Evolutionary conservation across 306 rosid genomes (phyloP).

Genomic region (Prosopis cineraria): DNA sequence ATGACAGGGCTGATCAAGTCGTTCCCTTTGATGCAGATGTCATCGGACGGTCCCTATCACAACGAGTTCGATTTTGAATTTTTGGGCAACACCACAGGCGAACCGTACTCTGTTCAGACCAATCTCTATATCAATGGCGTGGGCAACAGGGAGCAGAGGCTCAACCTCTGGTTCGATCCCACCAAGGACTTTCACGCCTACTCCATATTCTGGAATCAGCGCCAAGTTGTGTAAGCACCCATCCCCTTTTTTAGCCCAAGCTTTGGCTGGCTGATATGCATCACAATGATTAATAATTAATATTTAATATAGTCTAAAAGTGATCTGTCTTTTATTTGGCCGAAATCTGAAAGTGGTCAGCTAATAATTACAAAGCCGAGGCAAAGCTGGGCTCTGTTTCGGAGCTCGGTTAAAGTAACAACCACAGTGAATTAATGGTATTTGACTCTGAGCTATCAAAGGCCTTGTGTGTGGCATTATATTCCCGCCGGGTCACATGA

Average conservation of each 20-base stretch:
- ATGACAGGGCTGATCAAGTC: conserved; percentile 16
- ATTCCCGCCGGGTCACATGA: conserved; percentile 24
- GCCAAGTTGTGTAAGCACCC: conserved; percentile 83
- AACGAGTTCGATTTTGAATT: conserved; percentile 94
- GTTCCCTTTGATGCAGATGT: conserved; percentile 56
- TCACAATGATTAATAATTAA: not conserved
- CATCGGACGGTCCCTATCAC: conserved; percentile 85
- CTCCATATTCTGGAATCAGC: conserved; percentile 86
- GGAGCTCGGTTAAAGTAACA: conserved; percentile 12
- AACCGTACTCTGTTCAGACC: conserved; percentile 87
- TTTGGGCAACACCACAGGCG: conserved; percentile 82
- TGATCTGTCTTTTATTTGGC: too few species aligned
- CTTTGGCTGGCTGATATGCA: not conserved
- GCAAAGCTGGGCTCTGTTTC: not conserved
- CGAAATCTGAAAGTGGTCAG: not conserved
- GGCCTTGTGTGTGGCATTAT: conserved; percentile 10
- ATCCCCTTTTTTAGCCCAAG: not conserved
- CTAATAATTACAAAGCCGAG: not conserved
- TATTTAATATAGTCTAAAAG: not conserved
- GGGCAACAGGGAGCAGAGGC: conserved; percentile 90
- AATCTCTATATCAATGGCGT: conserved; percentile 84
- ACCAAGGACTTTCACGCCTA: conserved; percentile 77
- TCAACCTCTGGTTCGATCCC: conserved; percentile 94
- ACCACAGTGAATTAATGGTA: not conserved
- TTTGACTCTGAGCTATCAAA: conserved; percentile 40